phyloP scores from a whole-genome alignment of 495 filamentous ascomycete species.

The Arthonia radiata region DNA sequence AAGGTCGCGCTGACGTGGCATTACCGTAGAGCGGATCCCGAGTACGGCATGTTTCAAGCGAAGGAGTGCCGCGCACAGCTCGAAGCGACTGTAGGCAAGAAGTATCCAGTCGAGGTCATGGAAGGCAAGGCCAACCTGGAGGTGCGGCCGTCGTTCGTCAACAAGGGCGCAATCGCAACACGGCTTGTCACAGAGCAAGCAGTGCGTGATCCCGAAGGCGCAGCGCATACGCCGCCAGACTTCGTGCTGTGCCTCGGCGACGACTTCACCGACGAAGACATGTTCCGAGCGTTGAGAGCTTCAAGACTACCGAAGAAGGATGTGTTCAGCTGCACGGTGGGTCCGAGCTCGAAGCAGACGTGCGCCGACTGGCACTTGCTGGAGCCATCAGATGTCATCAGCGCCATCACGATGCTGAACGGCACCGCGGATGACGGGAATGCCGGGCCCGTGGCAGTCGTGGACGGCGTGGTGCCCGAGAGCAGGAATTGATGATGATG shows the following conservation, averaged over 20 bases:
- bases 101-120: slow-evolving; percentile 85
- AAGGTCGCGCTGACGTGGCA: slow-evolving; percentile 89
- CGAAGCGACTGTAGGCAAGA: slow-evolving; percentile 42
- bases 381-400: slow-evolving; percentile 69
- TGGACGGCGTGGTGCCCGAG: slow-evolving; percentile 8
- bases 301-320: slow-evolving; percentile 30
- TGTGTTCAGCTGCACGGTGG: slow-evolving; percentile 71
- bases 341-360: slow-evolving; percentile 65
- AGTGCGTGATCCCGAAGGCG: slow-evolving; percentile 16
- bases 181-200: slow-evolving; percentile 42
- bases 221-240: slow-evolving; percentile 25
- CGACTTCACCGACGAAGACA: slow-evolving; percentile 83
- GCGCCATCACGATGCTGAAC: slow-evolving; percentile 45
- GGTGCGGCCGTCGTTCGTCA: slow-evolving; percentile 85
- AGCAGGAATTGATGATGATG: too few species aligned
- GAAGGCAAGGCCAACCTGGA: slow-evolving; percentile 86
- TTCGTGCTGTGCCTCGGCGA: slow-evolving; percentile 82
- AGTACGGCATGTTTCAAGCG: slow-evolving; percentile 51
- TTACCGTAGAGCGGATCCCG: slow-evolving; percentile 70
- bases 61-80: slow-evolving; percentile 53
- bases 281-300: slow-evolving; percentile 39
- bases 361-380: slow-evolving; percentile 67
- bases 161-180: slow-evolving; percentile 84
- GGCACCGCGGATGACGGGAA: slow-evolving; percentile 21
- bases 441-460: slow-evolving; percentile 14